Base-by-base conservation (phyloP, 305 asterid species). In the Fraxinus floribunda region DNA sequence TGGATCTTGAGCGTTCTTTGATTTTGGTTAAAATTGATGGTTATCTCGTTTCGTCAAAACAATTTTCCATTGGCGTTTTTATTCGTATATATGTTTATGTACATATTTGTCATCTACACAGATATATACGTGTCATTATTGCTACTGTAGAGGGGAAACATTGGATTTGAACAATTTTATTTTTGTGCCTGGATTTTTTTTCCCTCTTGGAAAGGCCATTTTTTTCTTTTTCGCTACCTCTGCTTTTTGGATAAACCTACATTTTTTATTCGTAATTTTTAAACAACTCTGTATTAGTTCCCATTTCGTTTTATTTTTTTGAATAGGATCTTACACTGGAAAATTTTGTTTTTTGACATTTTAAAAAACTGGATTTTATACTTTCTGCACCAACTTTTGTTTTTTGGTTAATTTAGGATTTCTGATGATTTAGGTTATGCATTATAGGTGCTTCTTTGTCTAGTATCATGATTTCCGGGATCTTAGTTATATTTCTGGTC, bases 1-100 rank as follows among this genome's bases (percentile, higher is more conserved):
- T 87, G 88, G 88, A 89, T 87, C 90, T 87, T 68, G 32, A 79
- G 82, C 77, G 80, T 87, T 86, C 79, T 81, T 73, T 72, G 81
- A 55, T 77, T 75, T 29, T 85, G 85, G 68, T 81, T 35, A 62
- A 79, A 80, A 75, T 81, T 79, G 82, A 36, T 71, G 78, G 35
- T 32, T 79, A 81, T 80, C 81, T 57, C 44, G 57, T 75, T 15
- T 29, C 77, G n/a, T 75, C 32, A 13, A n/a, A 68, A 49, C 30
- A 49, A 35, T 57, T 30, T 29, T 77, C 73, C n/a, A 68, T 46
- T 62, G 79, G 57, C 80, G 8, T 39, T 6, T 77, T 74, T 66
- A 41, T 72, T 32, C 76, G 7, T 77, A 39, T 72, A 52, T 74
- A 66, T 57, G 44, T 72, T 72, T 79, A 16, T 80, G 26, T 44